Evolutionary conservation across 305 asterid genomes (phyloP).

Genomic region (Fraxinus sp.): DNA sequence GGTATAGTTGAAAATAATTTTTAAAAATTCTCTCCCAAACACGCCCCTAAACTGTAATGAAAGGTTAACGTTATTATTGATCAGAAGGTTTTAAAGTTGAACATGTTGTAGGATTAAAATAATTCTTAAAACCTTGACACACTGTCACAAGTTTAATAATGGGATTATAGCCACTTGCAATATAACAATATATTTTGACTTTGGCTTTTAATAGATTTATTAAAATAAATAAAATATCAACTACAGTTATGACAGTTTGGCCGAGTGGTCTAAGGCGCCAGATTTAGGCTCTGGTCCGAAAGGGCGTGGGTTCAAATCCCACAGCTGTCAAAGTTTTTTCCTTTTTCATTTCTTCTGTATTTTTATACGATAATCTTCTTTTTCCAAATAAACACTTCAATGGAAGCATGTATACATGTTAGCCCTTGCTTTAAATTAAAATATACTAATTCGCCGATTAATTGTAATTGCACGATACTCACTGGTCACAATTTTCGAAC

Average conservation of each 20-base stretch:
- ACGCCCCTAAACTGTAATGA: not conserved
- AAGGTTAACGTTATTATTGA: not conserved
- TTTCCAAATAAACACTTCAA: too few species aligned
- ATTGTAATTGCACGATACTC: too few species aligned
- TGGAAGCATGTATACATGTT: too few species aligned
- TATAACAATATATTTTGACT: not conserved
- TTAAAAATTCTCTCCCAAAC: too few species aligned
- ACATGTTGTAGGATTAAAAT: not conserved
- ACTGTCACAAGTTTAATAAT: not conserved
- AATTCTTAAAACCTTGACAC: not conserved
- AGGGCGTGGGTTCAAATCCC: slow-evolving; percentile 91
- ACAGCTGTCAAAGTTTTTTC: slow-evolving; percentile 48
- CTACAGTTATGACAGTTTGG: slow-evolving; percentile 53
- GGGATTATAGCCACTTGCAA: not conserved
- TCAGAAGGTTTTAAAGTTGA: not conserved
- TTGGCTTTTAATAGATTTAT: too few species aligned
- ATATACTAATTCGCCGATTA: too few species aligned
- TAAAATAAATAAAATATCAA: too few species aligned
- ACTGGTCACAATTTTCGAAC: too few species aligned
- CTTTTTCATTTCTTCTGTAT: too few species aligned
- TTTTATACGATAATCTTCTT: too few species aligned
- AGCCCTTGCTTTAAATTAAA: too few species aligned
- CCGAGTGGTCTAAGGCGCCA: slow-evolving; percentile 99
- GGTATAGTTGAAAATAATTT: too few species aligned
- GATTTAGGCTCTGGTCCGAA: slow-evolving; percentile 90